Evolutionary conservation across 495 filamentous ascomycete genomes (phyloP).

Genomic region (Pseudoneurospora amorphoporcata): DNA sequence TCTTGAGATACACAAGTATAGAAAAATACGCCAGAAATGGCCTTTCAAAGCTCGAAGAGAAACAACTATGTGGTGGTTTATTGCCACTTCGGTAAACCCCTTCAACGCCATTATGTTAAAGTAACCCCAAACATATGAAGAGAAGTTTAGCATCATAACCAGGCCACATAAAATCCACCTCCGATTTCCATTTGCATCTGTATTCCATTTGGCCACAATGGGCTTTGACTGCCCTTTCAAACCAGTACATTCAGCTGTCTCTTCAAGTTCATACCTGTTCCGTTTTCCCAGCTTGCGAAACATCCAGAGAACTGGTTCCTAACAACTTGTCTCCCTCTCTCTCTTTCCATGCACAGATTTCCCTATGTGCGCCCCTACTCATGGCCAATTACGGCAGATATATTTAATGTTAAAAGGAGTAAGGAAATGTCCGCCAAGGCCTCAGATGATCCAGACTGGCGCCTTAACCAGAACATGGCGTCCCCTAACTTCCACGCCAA

Average conservation of each 20-base stretch:
- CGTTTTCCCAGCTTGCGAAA: not conserved
- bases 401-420: not conserved
- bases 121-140: not conserved
- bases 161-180: not conserved
- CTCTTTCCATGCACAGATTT: not conserved
- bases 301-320: not conserved
- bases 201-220: not conserved
- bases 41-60: not conserved
- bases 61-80: not conserved
- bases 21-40: not conserved
- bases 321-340: not conserved
- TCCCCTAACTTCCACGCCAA: conserved; percentile 76
- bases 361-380: not conserved
- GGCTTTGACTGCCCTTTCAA: not conserved
- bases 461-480: conserved; percentile 78
- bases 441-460: conserved; percentile 65
- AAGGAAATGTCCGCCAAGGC: not conserved
- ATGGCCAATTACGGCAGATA: not conserved
- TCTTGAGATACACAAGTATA: not conserved
- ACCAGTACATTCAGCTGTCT: not conserved
- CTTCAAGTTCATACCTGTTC: not conserved
- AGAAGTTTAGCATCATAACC: not conserved
- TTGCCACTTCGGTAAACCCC: not conserved
- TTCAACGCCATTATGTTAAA: not conserved
- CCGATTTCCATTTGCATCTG: not conserved